These are phyloP conservation scores for Cyberlindnera saturnus DNA, from an alignment of 805 yeast genomes.

Conservation along the genomic window DNA sequence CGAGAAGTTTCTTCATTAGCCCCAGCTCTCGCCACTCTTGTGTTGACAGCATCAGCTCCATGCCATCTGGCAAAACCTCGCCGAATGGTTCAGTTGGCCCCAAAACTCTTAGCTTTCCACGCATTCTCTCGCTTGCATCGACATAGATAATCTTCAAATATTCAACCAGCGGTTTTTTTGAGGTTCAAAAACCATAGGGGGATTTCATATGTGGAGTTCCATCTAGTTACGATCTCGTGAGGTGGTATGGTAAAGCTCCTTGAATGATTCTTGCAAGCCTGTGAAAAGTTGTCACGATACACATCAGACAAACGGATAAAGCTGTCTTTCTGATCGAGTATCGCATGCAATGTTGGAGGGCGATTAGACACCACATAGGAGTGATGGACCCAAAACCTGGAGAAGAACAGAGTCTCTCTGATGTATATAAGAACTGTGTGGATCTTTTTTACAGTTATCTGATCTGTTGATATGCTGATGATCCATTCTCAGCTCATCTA, in stretches of 20 bases:
- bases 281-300: background rate
- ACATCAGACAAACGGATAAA: background rate
- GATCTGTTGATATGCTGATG: too few relatives aligned
- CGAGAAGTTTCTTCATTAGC: background rate
- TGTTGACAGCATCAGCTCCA: background rate
- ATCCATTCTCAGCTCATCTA: slow-evolving; percentile 25
- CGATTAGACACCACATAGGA: too few relatives aligned
- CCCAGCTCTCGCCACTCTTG: background rate
- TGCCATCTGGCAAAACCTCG: background rate
- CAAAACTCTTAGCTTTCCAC: background rate
- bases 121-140: background rate
- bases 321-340: background rate
- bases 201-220: background rate
- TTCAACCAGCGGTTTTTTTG: background rate
- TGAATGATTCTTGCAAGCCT: background rate
- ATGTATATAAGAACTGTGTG: too few relatives aligned
- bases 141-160: background rate
- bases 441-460: too few relatives aligned
- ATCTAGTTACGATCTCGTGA: background rate
- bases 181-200: background rate
- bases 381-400: too few relatives aligned
- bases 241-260: background rate
- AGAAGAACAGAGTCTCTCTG: too few relatives aligned
- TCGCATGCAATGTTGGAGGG: too few relatives aligned
- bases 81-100: background rate